Evolutionary conservation across 192 early-diverging fungal species (phyloP).

Genomic region (Gamsiella multidivaricata): DNA sequence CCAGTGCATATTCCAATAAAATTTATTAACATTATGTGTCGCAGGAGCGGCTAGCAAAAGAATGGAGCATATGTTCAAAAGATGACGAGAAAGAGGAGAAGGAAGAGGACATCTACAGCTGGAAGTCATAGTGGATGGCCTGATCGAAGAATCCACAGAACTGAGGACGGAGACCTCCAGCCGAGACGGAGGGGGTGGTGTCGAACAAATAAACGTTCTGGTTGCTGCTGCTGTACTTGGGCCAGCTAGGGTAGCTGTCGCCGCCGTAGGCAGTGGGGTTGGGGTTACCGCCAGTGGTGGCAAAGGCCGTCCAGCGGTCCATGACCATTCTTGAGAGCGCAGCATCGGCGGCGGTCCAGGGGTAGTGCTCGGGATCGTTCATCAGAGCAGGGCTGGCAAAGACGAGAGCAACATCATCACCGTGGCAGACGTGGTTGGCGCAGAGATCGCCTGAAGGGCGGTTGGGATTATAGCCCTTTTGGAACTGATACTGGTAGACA

Average conservation of each 20-base stretch:
- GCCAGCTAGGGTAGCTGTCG: constrained; percentile 36
- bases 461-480: constrained; percentile 36
- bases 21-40: too few species aligned
- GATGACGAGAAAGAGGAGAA: too few species aligned
- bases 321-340: constrained; percentile 44
- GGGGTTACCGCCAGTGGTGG: constrained; percentile 27
- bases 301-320: constrained; percentile 53
- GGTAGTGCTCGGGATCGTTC: constrained; percentile 36
- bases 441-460: constrained; percentile 37
- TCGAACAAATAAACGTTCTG: constrained; percentile 47
- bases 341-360: constrained; percentile 47
- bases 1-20: too few species aligned
- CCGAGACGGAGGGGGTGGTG: constrained; percentile 5
- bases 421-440: constrained; percentile 46
- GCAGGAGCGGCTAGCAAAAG: too few species aligned
- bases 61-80: background rate
- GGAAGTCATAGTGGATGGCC: constrained; percentile 48
- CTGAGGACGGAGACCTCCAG: constrained; percentile 43
- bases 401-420: constrained; percentile 52
- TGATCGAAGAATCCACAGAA: constrained; percentile 47
- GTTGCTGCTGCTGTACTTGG: constrained; percentile 19
- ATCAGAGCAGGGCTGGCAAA: constrained; percentile 53
- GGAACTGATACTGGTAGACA: constrained; percentile 55
- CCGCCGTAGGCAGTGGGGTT: constrained; percentile 29
- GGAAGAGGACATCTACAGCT: too few species aligned